These are phyloP conservation scores for Verticillium klebahnii DNA, from an alignment of 2,329 filamentous ascomycete genomes.

Conservation along the genomic window DNA sequence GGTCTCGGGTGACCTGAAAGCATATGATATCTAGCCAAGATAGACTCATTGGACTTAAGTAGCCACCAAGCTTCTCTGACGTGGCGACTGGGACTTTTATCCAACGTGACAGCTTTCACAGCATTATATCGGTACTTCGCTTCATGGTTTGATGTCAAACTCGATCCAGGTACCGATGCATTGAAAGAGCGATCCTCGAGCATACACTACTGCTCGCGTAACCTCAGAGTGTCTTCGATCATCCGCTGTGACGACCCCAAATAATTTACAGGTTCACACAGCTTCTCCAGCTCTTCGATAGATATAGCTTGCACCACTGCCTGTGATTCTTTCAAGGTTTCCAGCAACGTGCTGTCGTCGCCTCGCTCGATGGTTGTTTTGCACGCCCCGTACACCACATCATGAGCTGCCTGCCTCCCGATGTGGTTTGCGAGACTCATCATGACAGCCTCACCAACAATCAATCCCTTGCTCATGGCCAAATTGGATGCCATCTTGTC, in stretches of 20 bases:
- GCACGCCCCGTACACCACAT: conserved; percentile 52
- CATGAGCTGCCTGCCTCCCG: conserved; percentile 48
- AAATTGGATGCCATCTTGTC: conserved; percentile 46
- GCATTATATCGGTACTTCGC: no score
- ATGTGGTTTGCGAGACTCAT: conserved; percentile 49
- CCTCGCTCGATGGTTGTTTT: conserved; percentile 38
- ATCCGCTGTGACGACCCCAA: conserved; percentile 12
- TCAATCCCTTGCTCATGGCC: conserved; percentile 44
- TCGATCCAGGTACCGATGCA: no score
- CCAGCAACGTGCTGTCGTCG: conserved; percentile 32
- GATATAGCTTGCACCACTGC: conserved; percentile 36
- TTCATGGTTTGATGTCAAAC: no score
- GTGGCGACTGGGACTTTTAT: no score
- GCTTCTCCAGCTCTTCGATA: conserved; percentile 16
- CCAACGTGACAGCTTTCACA: no score
- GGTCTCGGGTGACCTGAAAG: conserved; percentile 74
- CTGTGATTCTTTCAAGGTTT: conserved; percentile 32
- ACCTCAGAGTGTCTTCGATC: conserved; percentile 8
- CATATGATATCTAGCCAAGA: conserved; percentile 20
- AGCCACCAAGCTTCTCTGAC: no score
- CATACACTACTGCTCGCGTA: not conserved
- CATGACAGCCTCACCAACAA: conserved; percentile 57
- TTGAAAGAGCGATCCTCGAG: no score
- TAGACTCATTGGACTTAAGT: not conserved
- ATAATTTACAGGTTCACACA: conserved; percentile 10